These are phyloP conservation scores for Xylaria sp. DNA, from an alignment of 2,329 filamentous ascomycete genomes.

Conservation along the genomic window DNA sequence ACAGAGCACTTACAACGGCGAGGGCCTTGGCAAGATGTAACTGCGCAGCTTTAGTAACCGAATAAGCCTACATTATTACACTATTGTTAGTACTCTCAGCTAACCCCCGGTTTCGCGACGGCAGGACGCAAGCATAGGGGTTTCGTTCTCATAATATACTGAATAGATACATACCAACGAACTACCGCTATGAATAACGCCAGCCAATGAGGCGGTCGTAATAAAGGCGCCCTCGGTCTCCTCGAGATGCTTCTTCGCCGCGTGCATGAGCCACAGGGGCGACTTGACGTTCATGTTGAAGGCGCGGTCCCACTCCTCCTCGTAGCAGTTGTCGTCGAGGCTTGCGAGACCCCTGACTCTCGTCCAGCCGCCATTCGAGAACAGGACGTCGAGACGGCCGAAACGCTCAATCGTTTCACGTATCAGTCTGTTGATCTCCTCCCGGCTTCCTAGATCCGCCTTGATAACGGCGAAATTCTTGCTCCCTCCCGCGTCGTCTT, in stretches of 20 bases:
- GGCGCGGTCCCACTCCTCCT: conserved; percentile 69
- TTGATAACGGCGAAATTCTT: conserved; percentile 63
- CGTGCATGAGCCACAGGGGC: conserved; percentile 69
- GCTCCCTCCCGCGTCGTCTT: not conserved
- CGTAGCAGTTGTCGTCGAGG: conserved; percentile 63
- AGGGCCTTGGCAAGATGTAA: conserved; percentile 67
- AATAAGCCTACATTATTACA: conserved; percentile 67
- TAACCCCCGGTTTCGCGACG: not conserved
- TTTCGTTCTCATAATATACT: not conserved
- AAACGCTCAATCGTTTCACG: conserved; percentile 68
- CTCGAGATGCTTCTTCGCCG: conserved; percentile 65
- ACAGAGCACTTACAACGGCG: conserved; percentile 51
- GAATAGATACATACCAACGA: conserved; percentile 57
- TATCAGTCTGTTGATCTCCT: conserved; percentile 70
- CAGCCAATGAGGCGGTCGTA: conserved; percentile 72
- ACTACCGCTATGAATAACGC: conserved; percentile 71
- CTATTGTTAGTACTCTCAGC: conserved; percentile 8
- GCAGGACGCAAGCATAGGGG: not conserved
- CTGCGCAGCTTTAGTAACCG: conserved; percentile 80
- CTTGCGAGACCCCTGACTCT: conserved; percentile 57
- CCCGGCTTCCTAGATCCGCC: conserved; percentile 72
- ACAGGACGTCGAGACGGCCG: conserved; percentile 78
- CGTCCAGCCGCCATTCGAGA: conserved; percentile 77
- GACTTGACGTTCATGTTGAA: conserved; percentile 72
- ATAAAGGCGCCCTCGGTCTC: conserved; percentile 70